A percentile compares a stretch with the other conserved stretches of the same genome.
phyloP scores from a whole-genome alignment of 2,329 filamentous ascomycete genomes.

The Cytospora chrysosperma region DNA sequence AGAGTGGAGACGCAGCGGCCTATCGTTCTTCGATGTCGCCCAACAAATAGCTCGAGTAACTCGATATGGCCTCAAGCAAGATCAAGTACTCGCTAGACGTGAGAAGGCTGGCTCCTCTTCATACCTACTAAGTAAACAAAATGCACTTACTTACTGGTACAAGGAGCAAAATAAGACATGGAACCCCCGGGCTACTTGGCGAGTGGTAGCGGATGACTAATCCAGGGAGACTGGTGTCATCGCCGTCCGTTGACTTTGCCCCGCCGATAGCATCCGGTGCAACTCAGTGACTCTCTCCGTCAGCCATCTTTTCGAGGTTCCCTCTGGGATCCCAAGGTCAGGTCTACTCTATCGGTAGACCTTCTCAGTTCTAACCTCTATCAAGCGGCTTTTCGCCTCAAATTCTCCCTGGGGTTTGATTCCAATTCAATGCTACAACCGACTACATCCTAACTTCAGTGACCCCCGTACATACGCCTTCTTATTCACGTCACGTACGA shows the following conservation, averaged over 20 bases:
- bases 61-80: neutral
- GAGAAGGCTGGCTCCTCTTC: too few species aligned
- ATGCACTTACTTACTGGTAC: neutral
- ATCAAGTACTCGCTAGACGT: too few species aligned
- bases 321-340: constrained; percentile 14
- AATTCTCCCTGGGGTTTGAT: neutral
- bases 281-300: neutral
- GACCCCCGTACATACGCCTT: neutral
- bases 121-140: too few species aligned
- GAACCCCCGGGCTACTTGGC: neutral
- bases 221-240: neutral
- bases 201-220: constrained; percentile 5
- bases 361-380: neutral
- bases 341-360: constrained; percentile 15
- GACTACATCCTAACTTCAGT: neutral
- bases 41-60: neutral
- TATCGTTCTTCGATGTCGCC: neutral
- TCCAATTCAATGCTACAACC: constrained; percentile 2
- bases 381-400: neutral
- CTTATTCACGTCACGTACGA: neutral
- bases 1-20: neutral
- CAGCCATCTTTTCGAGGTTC: constrained; percentile 11
- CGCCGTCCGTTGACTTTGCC: constrained; percentile 3
- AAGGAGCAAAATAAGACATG: neutral
- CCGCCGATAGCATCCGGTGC: constrained; percentile 7